Evolutionary conservation across 2,329 filamentous ascomycete species (phyloP).

Genomic region (Monosporascus ibericus): DNA sequence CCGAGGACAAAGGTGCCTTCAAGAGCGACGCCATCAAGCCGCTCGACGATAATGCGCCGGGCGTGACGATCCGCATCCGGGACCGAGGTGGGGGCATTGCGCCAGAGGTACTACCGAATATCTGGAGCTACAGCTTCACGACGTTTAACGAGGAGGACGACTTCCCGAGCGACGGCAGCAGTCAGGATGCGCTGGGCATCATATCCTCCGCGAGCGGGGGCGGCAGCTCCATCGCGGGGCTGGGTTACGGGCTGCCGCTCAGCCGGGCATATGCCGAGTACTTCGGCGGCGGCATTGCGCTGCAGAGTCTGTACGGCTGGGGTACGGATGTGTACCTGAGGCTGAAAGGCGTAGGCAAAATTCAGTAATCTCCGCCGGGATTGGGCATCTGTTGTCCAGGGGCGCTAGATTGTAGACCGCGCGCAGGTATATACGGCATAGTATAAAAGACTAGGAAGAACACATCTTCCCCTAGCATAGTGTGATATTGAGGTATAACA

Average conservation of each 20-base stretch:
- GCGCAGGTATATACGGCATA: too few species aligned
- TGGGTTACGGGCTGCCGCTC: constrained; percentile 88
- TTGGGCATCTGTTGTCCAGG: too few species aligned
- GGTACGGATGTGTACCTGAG: constrained; percentile 65
- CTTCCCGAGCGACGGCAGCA: constrained; percentile 34
- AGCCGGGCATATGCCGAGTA: constrained; percentile 95
- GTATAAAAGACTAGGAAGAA: too few species aligned
- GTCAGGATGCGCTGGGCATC: constrained; percentile 65
- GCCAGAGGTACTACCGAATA: constrained; percentile 74
- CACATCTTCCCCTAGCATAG: too few species aligned
- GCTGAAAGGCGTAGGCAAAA: constrained; percentile 56
- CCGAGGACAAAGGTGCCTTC: constrained; percentile 34
- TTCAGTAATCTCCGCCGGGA: constrained; percentile 26
- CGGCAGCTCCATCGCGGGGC: constrained; percentile 78
- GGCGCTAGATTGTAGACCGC: too few species aligned
- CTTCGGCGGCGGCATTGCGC: constrained; percentile 88
- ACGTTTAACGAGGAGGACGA: constrained; percentile 72
- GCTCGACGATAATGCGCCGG: constrained; percentile 62
- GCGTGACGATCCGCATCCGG: constrained; percentile 90
- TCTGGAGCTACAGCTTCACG: constrained; percentile 97
- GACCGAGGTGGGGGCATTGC: constrained; percentile 93
- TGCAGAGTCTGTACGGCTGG: constrained; percentile 97
- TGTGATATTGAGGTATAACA: too few species aligned
- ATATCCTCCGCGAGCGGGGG: constrained; percentile 68
- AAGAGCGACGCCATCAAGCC: constrained; percentile 45